Conservation (phyloP, 2,329 filamentous ascomycete genomes). For the Chrysosporium queenslandicum region DNA sequence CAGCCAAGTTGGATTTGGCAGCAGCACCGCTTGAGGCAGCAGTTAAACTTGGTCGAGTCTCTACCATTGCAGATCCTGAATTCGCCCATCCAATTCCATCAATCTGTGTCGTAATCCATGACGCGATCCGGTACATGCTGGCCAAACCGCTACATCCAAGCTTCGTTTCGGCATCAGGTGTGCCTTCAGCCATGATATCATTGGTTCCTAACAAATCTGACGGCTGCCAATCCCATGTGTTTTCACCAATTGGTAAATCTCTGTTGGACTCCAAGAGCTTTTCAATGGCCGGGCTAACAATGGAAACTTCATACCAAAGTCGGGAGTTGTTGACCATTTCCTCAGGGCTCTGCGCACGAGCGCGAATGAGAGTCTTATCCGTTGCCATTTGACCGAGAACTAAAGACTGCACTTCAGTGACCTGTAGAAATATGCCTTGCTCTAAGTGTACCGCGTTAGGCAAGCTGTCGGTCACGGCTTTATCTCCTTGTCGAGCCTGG, state of each 20-base stretch:
- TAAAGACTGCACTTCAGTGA: conserved; percentile 34
- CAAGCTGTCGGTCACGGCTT: too few species aligned
- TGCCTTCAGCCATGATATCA: conserved; percentile 7
- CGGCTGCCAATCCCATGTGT: conserved; percentile 25
- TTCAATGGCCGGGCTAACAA: conserved; percentile 31
- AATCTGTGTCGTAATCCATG: conserved; percentile 29
- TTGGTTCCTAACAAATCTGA: conserved; percentile 25
- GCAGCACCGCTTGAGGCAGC: background rate
- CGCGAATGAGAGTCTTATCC: conserved; percentile 23
- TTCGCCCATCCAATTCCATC: conserved; percentile 31
- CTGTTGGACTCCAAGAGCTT: conserved; percentile 26
- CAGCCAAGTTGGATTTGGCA: background rate
- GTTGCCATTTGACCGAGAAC: conserved; percentile 19
- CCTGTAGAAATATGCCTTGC: conserved; percentile 26
- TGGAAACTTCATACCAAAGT: conserved; percentile 34
- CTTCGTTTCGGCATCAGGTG: background rate
- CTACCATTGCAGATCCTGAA: conserved; percentile 6
- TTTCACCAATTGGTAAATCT: conserved; percentile 28
- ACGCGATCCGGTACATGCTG: conserved; percentile 26
- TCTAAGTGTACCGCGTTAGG: too few species aligned
- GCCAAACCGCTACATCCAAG: conserved; percentile 24
- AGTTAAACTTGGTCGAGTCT: background rate
- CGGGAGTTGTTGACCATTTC: conserved; percentile 27
- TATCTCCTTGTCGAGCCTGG: too few species aligned
- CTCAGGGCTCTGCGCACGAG: conserved; percentile 20